Conservation (phyloP, 257 asterid species). For the Solanum stenotomum region DNA sequence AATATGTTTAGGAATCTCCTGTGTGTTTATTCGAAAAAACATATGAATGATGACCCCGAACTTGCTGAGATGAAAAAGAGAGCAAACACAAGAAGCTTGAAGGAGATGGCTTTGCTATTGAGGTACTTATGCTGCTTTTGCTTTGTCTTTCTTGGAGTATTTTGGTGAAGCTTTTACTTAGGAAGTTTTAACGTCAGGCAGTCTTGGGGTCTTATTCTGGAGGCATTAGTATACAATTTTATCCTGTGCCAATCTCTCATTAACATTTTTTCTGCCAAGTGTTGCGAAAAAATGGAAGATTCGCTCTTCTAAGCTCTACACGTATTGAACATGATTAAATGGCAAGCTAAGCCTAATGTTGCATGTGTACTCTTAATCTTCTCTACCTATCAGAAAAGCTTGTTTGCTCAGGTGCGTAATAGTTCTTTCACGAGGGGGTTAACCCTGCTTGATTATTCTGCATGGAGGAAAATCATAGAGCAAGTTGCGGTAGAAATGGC, state of each 20-base stretch:
- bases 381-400: background rate
- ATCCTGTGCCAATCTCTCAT: background rate
- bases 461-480: background rate
- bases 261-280: background rate
- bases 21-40: conserved; percentile 90
- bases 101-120: conserved; percentile 85
- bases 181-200: background rate
- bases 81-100: conserved; percentile 93
- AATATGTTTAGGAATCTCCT: conserved; percentile 68
- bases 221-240: background rate
- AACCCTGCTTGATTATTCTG: background rate
- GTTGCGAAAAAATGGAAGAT: background rate
- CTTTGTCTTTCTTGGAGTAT: background rate
- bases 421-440: background rate
- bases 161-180: background rate
- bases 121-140: conserved; percentile 28
- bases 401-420: background rate
- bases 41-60: conserved; percentile 78
- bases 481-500: background rate
- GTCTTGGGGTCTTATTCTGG: background rate
- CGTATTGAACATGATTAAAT: background rate
- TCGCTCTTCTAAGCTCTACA: background rate
- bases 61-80: conserved; percentile 74
- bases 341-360: background rate
- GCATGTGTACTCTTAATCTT: background rate